Percentiles rank a stretch among this genome's conserved stretches.
These are phyloP conservation scores for Zizania palustris DNA, from an alignment of 202 grass and related monocot species.

Conservation along the genomic window DNA sequence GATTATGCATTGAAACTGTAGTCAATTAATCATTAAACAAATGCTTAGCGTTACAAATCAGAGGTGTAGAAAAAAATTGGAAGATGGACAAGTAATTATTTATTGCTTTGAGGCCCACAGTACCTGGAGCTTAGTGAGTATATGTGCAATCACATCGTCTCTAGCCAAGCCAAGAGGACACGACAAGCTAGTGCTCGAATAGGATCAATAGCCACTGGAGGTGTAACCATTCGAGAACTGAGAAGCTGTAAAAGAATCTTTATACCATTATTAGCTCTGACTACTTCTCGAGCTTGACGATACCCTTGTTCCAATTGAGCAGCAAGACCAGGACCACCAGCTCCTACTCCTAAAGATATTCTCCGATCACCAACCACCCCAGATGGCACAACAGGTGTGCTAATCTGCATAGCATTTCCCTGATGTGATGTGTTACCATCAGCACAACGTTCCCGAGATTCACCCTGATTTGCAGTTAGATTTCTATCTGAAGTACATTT, in stretches of 20 bases:
- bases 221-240: constrained; percentile 85
- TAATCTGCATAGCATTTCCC: constrained; percentile 30
- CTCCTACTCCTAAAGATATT: constrained; percentile 88
- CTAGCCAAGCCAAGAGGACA: constrained; percentile 93
- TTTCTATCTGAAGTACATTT: constrained; percentile 54
- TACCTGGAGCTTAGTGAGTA: constrained; percentile 97
- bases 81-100: neutral
- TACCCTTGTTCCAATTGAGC: constrained; percentile 98
- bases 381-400: constrained; percentile 62
- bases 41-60: neutral
- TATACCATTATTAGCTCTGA: constrained; percentile 96
- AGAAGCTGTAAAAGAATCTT: constrained; percentile 96
- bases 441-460: constrained; percentile 49
- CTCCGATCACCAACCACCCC: constrained; percentile 79
- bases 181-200: constrained; percentile 95
- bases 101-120: constrained; percentile 8
- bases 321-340: constrained; percentile 91
- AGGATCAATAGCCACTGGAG: constrained; percentile 75
- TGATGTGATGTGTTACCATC: constrained; percentile 47
- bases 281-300: constrained; percentile 91
- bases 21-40: constrained; percentile 17
- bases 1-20: neutral
- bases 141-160: constrained; percentile 95
- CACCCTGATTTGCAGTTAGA: constrained; percentile 51
- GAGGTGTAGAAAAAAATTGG: neutral